phyloP scores from a whole-genome alignment of 305 asterid genomes.

The Fraxinus sp. region DNA sequence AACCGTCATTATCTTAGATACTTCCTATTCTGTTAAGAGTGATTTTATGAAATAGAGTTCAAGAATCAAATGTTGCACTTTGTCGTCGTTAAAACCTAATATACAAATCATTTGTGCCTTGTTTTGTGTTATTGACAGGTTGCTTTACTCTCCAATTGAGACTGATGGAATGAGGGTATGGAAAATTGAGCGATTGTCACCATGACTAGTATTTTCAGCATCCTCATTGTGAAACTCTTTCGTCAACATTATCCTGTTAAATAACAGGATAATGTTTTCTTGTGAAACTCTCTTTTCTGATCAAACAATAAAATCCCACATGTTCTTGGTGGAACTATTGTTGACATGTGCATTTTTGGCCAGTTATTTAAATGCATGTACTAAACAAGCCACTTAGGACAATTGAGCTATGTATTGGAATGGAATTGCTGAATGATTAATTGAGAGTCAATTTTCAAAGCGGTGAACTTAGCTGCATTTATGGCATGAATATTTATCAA shows the following conservation, averaged over 20 bases:
- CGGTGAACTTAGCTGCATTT: not conserved
- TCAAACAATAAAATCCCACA: not conserved
- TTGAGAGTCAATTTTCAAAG: not conserved
- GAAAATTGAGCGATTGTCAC: conserved; percentile 75
- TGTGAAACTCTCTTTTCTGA: not conserved
- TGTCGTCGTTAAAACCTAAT: not conserved
- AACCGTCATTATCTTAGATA: not conserved
- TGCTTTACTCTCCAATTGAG: conserved; percentile 49
- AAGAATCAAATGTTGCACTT: not conserved
- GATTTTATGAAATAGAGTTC: not conserved
- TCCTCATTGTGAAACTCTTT: conserved; percentile 43
- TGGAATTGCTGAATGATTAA: not conserved
- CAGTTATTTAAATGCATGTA: not conserved
- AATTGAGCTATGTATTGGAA: not conserved
- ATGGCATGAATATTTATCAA: not conserved
- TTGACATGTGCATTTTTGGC: not conserved
- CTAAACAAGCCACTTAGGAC: not conserved
- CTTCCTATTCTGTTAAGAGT: not conserved
- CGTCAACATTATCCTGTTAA: not conserved
- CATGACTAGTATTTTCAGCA: conserved; percentile 47
- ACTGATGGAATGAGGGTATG: conserved; percentile 54
- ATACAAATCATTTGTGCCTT: conserved; percentile 8
- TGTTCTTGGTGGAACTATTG: not conserved
- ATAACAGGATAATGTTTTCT: not conserved
- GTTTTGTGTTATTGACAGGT: conserved; percentile 42